Conservation (phyloP, 2,329 filamentous ascomycete species). For the Dactylonectria macrodidyma region DNA sequence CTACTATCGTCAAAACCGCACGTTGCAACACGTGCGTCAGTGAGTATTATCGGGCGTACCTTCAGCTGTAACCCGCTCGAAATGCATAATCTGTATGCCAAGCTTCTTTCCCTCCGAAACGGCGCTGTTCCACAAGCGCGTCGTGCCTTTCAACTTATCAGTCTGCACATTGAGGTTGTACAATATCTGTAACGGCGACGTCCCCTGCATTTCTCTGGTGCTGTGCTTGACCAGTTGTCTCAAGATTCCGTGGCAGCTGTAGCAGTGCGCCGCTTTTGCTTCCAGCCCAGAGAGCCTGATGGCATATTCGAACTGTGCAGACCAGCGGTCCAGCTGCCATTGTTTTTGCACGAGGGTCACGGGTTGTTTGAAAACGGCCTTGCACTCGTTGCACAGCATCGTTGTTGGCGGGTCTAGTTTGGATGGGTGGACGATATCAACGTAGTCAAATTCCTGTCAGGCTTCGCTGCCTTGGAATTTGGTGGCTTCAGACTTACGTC, state of each 20-base stretch:
- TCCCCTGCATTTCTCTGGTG: neutral
- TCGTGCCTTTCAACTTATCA: neutral
- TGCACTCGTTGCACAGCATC: constrained; percentile 23
- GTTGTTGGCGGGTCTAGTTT: neutral
- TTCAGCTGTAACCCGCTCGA: neutral
- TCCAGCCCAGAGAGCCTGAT: neutral
- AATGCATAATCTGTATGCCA: neutral
- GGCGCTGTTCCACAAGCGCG: neutral
- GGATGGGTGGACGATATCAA: neutral
- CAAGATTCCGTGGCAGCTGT: neutral
- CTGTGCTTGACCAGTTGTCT: neutral
- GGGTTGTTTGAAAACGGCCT: constrained; percentile 15
- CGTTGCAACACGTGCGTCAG: neutral
- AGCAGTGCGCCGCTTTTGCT: constrained; percentile 1
- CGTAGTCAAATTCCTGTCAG: no score
- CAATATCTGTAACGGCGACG: neutral
- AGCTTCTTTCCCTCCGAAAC: neutral
- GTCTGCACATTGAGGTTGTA: neutral
- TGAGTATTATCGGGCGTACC: neutral
- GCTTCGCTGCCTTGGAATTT: no score
- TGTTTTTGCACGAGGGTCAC: constrained; percentile 1
- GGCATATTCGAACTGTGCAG: neutral
- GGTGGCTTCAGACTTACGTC: no score
- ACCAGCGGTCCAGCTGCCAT: constrained; percentile 6
- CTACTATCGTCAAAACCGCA: neutral